A percentile compares a stretch with the other conserved stretches of the same genome.
Conservation (phyloP, 73 alveolate species). For the Durusdinium trenchii region DNA sequence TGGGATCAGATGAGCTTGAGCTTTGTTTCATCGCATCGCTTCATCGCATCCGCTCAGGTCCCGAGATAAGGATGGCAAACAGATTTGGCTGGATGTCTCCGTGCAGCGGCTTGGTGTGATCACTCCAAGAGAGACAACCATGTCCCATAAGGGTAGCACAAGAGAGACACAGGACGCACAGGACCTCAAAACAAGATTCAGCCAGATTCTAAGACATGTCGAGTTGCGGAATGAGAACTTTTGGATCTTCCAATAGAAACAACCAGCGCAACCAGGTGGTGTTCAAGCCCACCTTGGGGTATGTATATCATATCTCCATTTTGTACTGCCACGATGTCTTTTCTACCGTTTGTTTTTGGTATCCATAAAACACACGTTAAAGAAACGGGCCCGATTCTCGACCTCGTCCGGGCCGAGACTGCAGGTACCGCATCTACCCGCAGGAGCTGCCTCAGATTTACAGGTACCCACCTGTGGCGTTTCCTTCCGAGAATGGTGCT, state of each 20-base stretch:
- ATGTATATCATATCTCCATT: no score
- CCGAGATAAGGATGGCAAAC: slow-evolving; percentile 90
- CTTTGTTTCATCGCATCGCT: no score
- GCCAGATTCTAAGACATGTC: no score
- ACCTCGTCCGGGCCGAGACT: not conserved
- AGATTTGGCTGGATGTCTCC: slow-evolving; percentile 83
- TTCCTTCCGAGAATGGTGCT: no score
- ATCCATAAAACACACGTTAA: no score
- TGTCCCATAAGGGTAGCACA: not conserved
- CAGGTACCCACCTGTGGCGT: no score
- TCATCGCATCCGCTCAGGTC: slow-evolving; percentile 28
- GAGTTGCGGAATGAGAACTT: no score
- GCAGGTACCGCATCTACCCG: slow-evolving; percentile 50
- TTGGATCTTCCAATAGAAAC: not conserved
- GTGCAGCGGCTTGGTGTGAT: slow-evolving; percentile 47
- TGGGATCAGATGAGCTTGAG: no score
- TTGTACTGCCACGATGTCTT: no score
- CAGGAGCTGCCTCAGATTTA: slow-evolving; percentile 72
- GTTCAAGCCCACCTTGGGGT: no score
- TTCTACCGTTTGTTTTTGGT: no score
- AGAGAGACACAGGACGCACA: not conserved
- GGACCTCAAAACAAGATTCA: not conserved
- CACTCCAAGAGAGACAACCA: not conserved
- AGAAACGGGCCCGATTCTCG: not conserved
- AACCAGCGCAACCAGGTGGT: not conserved